phyloP scores from a whole-genome alignment of 176 grass and related monocot genomes.

The Ampelocalamus luodianensis region DNA sequence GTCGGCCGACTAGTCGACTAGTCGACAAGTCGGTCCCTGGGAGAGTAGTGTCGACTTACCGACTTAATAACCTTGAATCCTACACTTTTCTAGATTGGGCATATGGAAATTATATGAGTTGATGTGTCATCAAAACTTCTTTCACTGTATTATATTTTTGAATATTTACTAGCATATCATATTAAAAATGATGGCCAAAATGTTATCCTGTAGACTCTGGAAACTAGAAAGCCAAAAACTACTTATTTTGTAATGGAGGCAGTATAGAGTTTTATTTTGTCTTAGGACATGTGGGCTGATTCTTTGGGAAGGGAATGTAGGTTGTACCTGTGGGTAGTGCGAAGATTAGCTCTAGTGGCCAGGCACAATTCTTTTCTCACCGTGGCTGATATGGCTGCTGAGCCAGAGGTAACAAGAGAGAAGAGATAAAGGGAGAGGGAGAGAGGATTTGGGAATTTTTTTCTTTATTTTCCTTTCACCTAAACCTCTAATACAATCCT shows the following conservation, averaged over 20 bases:
- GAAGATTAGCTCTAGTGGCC: not conserved
- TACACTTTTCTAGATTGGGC: conserved; percentile 10
- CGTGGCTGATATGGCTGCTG: not conserved
- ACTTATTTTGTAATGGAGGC: not conserved
- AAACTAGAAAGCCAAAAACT: not conserved
- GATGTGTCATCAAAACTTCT: not conserved
- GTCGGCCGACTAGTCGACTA: too few relatives aligned
- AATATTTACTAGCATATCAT: conserved; percentile 7
- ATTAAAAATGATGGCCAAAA: conserved; percentile 10
- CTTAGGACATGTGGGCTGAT: not conserved
- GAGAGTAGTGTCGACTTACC: too few relatives aligned
- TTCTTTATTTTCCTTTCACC: not conserved
- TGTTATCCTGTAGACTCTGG: not conserved
- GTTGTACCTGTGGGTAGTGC: not conserved
- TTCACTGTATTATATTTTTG: not conserved
- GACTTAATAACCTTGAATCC: too few relatives aligned
- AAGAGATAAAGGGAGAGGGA: too few relatives aligned
- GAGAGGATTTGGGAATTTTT: too few relatives aligned
- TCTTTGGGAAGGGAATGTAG: not conserved
- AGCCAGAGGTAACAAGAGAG: too few relatives aligned
- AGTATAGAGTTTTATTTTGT: not conserved
- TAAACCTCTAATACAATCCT: not conserved
- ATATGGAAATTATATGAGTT: not conserved
- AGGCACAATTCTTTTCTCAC: not conserved
- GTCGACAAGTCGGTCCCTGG: too few relatives aligned